A percentile compares a stretch with the other conserved stretches of the same genome.
Conservation (phyloP, 2,329 filamentous ascomycete genomes). For the Fusarium austroafricanum region DNA sequence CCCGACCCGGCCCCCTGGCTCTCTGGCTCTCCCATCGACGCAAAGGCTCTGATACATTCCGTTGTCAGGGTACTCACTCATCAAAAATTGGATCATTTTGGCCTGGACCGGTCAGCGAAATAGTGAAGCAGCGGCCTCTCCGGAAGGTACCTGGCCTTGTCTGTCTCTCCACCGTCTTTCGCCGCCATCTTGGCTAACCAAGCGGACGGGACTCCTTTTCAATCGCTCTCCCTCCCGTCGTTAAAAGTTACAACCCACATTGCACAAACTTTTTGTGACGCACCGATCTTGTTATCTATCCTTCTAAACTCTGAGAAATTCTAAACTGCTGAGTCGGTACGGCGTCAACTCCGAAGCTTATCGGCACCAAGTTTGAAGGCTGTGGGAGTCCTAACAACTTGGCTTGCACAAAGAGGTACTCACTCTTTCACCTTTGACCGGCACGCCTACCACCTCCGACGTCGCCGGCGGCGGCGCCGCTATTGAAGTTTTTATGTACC, state of each 20-base stretch:
- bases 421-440: slow-evolving; percentile 13
- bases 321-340: slow-evolving; percentile 6
- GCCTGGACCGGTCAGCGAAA: slow-evolving; percentile 37
- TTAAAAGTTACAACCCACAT: slow-evolving; percentile 15
- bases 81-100: slow-evolving; percentile 38
- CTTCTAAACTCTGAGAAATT: slow-evolving; percentile 5
- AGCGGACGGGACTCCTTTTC: slow-evolving; percentile 33
- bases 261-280: slow-evolving; percentile 12
- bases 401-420: slow-evolving; percentile 20
- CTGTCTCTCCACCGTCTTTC: slow-evolving; percentile 35
- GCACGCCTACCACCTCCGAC: slow-evolving; percentile 23
- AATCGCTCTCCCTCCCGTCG: slow-evolving; percentile 26
- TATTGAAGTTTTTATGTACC: slow-evolving; percentile 37
- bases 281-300: slow-evolving; percentile 10
- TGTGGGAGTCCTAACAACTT: slow-evolving; percentile 11
- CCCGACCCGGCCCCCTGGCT: slow-evolving; percentile 11
- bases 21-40: slow-evolving; percentile 1
- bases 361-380: slow-evolving; percentile 18
- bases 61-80: slow-evolving; percentile 31
- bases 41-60: slow-evolving; percentile 37
- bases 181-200: slow-evolving; percentile 33
- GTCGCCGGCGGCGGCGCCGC: slow-evolving; percentile 29
- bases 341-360: slow-evolving; percentile 29
- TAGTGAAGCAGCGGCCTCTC: slow-evolving; percentile 36
- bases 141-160: slow-evolving; percentile 33